phyloP scores from a whole-genome alignment of 208 protist species.

The Crithidia expoeki region DNA sequence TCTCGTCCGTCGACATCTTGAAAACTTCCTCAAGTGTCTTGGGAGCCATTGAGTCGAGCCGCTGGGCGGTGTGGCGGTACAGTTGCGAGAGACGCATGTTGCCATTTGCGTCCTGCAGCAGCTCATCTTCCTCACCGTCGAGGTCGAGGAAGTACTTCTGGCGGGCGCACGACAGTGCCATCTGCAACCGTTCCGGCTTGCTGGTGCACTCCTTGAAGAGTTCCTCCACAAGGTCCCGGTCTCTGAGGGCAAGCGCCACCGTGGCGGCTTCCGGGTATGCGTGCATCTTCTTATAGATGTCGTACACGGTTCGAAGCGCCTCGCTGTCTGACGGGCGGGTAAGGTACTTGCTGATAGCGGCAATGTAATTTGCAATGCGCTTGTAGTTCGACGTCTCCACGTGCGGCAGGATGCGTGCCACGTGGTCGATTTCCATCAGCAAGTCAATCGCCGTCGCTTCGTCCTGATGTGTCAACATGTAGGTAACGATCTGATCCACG shows the following conservation, averaged over 20 bases:
- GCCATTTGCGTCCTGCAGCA: conserved; percentile 89
- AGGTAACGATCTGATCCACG: conserved; percentile 95
- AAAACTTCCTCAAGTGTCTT: conserved; percentile 98
- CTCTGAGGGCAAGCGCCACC: conserved; percentile 89
- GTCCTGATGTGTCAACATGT: conserved; percentile 95
- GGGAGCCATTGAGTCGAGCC: conserved; percentile 96
- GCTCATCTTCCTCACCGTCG: conserved; percentile 91
- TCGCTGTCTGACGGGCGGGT: conserved; percentile 95
- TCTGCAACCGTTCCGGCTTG: conserved; percentile 81
- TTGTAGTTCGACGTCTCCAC: conserved; percentile 95
- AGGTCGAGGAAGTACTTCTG: conserved; percentile 85
- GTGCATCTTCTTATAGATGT: conserved; percentile 94
- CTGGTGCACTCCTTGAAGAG: conserved; percentile 87
- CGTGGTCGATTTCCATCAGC: conserved; percentile 96
- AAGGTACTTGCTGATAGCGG: conserved; percentile 93
- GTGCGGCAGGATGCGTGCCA: conserved; percentile 89
- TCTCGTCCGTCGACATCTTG: conserved; percentile 82
- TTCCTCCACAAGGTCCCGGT: conserved; percentile 68
- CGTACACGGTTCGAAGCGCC: conserved; percentile 89
- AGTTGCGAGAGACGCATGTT: conserved; percentile 96
- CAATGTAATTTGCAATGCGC: conserved; percentile 96
- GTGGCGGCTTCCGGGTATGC: conserved; percentile 91
- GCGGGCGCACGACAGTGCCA: conserved; percentile 94
- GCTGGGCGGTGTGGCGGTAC: conserved; percentile 93
- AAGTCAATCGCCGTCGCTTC: conserved; percentile 99